Base-by-base conservation (phyloP, 345 rosid species). In the Corymbia maculata region DNA sequence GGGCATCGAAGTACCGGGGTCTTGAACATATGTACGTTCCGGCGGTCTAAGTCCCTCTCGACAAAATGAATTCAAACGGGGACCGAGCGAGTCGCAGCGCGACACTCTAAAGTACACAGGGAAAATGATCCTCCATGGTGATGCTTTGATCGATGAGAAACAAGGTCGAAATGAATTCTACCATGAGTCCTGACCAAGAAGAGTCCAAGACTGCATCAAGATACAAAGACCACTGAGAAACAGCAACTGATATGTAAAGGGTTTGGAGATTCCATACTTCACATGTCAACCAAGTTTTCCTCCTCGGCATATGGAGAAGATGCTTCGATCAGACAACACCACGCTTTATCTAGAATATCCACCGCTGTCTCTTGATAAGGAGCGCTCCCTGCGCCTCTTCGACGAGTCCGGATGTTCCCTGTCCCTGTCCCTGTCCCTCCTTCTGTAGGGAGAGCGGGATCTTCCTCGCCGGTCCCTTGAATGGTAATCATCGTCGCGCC, bases 401-500 rank as follows among this genome's bases (percentile, higher is more conserved):
- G 89, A 30, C 3, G 93, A 88, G 88, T 93, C 93, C 32, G 90
- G 85, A 28, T 85, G 70, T 86, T 89, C 91, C 45, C 86, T 70
- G 86, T 91, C 93, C 45, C 86, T 70, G 86, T 91, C 93, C 87
- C 82, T 36, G 49, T 86, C 88, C 91, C 92, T 90, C 88, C 93
- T 90, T 50, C 88, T 87, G 66, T 86, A 47, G 10, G 95, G 95
- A 44, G 95, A 93, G 9, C 93, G 94, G 21, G 97, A 92, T 88
- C 94, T 92, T 75, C 92, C 94, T 70, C 92, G 88, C 79, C 91
- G 90, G 24, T 93, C 95, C 89, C 93, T 91, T 87, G 93, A 51
- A 90, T 90, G 26, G 84, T 89, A 66, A 50, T 92, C 93, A 86
- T 92, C 91, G 36, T 90, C 88, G 57, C 93, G 92, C 85, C 93